Conservation (phyloP, 225 moss, liverwort and hornwort species). For the Polytrichum formosum region DNA sequence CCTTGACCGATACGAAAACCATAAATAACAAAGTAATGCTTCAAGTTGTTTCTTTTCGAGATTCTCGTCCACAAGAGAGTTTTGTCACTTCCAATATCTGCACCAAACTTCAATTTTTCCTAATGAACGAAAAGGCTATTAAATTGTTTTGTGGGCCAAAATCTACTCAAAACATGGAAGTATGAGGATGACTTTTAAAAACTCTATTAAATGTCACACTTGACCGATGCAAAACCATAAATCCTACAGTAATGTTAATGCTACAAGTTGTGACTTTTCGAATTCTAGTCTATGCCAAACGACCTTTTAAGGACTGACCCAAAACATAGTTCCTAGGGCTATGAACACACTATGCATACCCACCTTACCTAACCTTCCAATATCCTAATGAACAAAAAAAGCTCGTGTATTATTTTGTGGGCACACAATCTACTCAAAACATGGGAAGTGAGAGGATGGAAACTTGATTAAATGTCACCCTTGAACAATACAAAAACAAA, state of each 20-base stretch:
- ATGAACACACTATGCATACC: neutral
- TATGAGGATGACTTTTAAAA: no score
- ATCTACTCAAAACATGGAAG: no score
- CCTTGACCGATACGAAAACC: neutral
- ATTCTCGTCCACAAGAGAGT: neutral
- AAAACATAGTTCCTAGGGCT: neutral
- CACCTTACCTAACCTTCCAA: neutral
- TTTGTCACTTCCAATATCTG: neutral
- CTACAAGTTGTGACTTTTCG: neutral
- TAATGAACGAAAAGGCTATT: no score
- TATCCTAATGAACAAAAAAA: no score
- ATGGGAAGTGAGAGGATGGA: no score
- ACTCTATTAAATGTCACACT: neutral
- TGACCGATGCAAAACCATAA: neutral
- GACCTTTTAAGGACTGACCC: neutral
- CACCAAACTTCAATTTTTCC: neutral
- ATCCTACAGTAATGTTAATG: neutral
- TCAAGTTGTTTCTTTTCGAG: neutral
- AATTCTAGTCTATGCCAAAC: neutral
- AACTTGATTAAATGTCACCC: neutral
- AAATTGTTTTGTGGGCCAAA: no score
- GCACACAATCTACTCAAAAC: no score
- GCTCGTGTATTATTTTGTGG: no score
- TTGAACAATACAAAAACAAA: neutral
- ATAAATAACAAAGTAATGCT: neutral